These are phyloP conservation scores for Chalaropsis ovoidea DNA, from an alignment of 2,329 filamentous ascomycete genomes.

Conservation along the genomic window DNA sequence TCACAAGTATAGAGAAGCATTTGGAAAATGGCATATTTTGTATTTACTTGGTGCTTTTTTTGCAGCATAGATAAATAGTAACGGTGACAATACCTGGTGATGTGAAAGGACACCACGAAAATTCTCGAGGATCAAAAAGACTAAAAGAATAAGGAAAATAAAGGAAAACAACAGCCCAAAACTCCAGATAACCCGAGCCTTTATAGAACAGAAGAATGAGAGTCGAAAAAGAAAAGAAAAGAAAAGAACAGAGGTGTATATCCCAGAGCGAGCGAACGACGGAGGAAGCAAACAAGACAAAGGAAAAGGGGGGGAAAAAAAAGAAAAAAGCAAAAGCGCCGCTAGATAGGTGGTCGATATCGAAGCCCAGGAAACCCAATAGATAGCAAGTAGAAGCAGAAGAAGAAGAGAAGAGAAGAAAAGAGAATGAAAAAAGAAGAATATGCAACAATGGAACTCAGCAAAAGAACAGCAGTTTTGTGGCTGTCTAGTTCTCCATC, in stretches of 20 bases:
- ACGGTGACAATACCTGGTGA: conserved; percentile 4
- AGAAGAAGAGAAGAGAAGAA: neutral
- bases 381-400: conserved; percentile 4
- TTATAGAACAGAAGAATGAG: conserved; percentile 11
- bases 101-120: neutral
- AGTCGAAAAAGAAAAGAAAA: conserved; percentile 3
- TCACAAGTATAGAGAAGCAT: neutral
- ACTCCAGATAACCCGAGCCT: conserved; percentile 14
- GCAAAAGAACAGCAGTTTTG: conserved; percentile 9
- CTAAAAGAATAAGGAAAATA: neutral
- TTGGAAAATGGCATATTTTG: neutral
- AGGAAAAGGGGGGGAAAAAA: conserved; percentile 7
- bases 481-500: conserved; percentile 39
- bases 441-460: conserved; percentile 4
- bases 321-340: conserved; percentile 16
- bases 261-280: conserved; percentile 13
- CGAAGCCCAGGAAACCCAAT: conserved; percentile 7
- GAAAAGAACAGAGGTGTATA: neutral
- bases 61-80: conserved; percentile 1
- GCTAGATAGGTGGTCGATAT: conserved; percentile 10
- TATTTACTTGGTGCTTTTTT: conserved; percentile 1
- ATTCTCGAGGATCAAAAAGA: conserved; percentile 13
- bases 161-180: neutral
- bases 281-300: neutral
- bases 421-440: conserved; percentile 5